Conservation (phyloP, 164 flowering plant genomes). For the Magnolia changhungtana region DNA sequence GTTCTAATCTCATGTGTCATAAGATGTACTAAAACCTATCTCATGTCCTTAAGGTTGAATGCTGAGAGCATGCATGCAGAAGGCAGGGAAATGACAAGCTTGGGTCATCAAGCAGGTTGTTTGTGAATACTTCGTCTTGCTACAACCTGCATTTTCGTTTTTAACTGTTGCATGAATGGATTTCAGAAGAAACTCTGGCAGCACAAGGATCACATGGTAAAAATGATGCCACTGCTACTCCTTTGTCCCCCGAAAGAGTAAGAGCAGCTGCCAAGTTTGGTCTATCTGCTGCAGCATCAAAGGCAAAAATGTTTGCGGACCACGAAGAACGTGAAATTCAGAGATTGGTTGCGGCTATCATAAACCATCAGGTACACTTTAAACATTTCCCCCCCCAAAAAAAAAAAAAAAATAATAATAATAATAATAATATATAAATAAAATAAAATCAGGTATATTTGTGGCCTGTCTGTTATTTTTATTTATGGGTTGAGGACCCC, state of each 20-base stretch:
- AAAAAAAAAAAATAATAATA: neutral
- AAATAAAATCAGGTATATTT: neutral
- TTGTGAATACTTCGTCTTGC: neutral
- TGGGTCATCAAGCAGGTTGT: slow-evolving; percentile 44
- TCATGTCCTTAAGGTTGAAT: slow-evolving; percentile 39
- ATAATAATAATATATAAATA: neutral
- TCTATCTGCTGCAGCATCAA: slow-evolving; percentile 87
- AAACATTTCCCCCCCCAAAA: neutral
- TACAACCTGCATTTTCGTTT: neutral
- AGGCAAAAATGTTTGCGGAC: slow-evolving; percentile 93
- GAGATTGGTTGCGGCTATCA: slow-evolving; percentile 80
- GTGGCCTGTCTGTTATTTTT: neutral
- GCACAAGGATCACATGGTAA: slow-evolving; percentile 30
- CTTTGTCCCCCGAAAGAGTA: slow-evolving; percentile 59
- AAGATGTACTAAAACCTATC: neutral
- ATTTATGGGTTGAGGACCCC: too few relatives aligned
- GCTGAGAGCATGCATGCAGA: slow-evolving; percentile 38
- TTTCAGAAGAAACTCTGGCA: slow-evolving; percentile 32
- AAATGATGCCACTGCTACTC: slow-evolving; percentile 20
- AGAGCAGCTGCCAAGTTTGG: slow-evolving; percentile 78
- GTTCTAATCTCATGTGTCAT: neutral
- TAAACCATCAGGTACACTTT: slow-evolving; percentile 79
- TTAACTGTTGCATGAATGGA: neutral
- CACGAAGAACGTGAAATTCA: slow-evolving; percentile 99
- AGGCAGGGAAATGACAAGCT: slow-evolving; percentile 36